Evolutionary conservation across 2,329 filamentous ascomycete species (phyloP).

Genomic region (Phoma sp.): DNA sequence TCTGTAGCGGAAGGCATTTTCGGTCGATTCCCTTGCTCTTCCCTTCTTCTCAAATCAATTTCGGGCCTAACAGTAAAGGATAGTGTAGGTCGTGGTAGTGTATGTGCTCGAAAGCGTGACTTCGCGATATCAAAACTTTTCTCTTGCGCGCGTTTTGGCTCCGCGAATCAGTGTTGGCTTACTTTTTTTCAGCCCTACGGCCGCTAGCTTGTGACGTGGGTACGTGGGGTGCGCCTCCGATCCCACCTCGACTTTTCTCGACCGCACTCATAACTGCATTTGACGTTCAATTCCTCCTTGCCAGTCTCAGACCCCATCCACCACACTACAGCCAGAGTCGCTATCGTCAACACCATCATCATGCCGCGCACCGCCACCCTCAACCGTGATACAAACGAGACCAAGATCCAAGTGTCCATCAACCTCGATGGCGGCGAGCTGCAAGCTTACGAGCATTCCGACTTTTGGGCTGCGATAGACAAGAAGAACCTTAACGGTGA

Average conservation of each 20-base stretch:
- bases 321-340: neutral
- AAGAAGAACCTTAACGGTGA: conserved; percentile 39
- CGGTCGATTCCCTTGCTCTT: conserved; percentile 12
- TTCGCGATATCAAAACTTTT: conserved; percentile 38
- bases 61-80: neutral
- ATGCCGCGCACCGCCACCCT: conserved; percentile 74
- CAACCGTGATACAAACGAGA: conserved; percentile 95
- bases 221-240: conserved; percentile 25
- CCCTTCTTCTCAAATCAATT: neutral
- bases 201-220: conserved; percentile 30
- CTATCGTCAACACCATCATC: conserved; percentile 12
- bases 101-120: conserved; percentile 19
- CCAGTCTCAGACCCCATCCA: neutral
- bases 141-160: conserved; percentile 24
- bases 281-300: neutral
- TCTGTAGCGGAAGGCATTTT: conserved; percentile 32
- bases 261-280: conserved; percentile 11
- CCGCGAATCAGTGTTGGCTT: conserved; percentile 31
- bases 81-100: neutral
- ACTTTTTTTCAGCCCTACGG: conserved; percentile 38
- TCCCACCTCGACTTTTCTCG: conserved; percentile 28
- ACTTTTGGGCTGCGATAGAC: conserved; percentile 56
- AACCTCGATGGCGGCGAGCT: conserved; percentile 88
- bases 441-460: conserved; percentile 55
- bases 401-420: conserved; percentile 90